phyloP scores from a whole-genome alignment of 805 yeast genomes.

The Grigorovia yakushimaensis region DNA sequence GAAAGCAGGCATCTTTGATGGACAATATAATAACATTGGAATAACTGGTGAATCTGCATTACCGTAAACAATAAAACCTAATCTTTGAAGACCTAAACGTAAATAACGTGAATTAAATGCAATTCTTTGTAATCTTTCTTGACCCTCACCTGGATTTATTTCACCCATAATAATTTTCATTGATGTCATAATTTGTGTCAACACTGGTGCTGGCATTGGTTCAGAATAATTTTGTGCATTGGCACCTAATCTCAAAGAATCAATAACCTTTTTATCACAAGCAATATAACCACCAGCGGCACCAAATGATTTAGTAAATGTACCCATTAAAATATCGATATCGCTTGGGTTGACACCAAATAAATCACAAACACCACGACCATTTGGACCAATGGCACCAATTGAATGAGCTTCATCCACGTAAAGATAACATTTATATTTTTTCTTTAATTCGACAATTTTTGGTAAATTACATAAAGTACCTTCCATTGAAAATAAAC shows the following conservation, averaged over 20 bases:
- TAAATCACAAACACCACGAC: conserved; percentile 93
- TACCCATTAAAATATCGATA: conserved; percentile 91
- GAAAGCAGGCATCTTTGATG: conserved; percentile 89
- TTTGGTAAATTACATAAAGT: conserved; percentile 75
- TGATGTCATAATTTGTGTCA: conserved; percentile 78
- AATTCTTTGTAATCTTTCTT: conserved; percentile 80
- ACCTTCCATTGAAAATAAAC: conserved; percentile 89
- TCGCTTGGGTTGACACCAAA: conserved; percentile 68
- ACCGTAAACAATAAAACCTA: conserved; percentile 92
- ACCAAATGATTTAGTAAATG: conserved; percentile 94
- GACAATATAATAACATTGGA: conserved; percentile 78
- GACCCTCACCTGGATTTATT: conserved; percentile 85
- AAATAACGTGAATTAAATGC: conserved; percentile 94
- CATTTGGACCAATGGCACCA: conserved; percentile 95
- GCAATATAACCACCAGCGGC: conserved; percentile 98
- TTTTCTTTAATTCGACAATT: conserved; percentile 60
- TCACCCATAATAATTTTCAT: conserved; percentile 72
- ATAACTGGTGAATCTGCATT: conserved; percentile 95
- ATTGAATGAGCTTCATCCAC: conserved; percentile 98
- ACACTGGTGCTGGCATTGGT: conserved; percentile 81
- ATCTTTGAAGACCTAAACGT: conserved; percentile 78
- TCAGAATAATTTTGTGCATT: conserved; percentile 74
- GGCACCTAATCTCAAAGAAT: conserved; percentile 62
- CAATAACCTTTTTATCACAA: conserved; percentile 59
- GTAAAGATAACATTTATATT: conserved; percentile 81